Base-by-base conservation (phyloP, 345 rosid species). In the Bruguiera parviflora region DNA sequence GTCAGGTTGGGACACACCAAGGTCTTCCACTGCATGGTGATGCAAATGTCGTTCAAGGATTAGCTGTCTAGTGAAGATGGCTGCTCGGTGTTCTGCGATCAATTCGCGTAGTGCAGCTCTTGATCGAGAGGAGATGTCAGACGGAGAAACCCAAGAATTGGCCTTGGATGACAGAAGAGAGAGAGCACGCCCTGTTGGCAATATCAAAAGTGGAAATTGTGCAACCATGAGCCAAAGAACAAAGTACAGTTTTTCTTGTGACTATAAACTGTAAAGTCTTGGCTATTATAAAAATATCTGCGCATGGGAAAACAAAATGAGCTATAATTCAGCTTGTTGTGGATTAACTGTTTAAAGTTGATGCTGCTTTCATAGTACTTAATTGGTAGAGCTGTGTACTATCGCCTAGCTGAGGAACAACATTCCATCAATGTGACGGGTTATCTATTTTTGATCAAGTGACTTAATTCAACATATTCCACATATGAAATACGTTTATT, bases 91-190 rank as follows among this genome's bases (percentile, higher is more conserved):
- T 47, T 87, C 87, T 0, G 79, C 87, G 8, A 87, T 84, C 19
- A 87, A 70, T 58, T 87, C 88, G 4, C 70, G 66, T 0, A 84
- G 65, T 0, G 91, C 88, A 13, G 85, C 88, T 1, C 88, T 83
- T 18, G 84, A 83, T 79, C 85, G 71, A 3, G 69, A 68, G 43
- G 88, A 80, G 39, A 87, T 75, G 58, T 87, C 88, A 0, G 86
- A 73, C 4, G 85, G 74, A 43, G 78, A 79, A 65, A 72, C 56
- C 84, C 79, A 81, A 6, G 77, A 61, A 24, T 75, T 79, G 19
- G 74, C 58, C 58, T 60, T 63, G 0, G 81, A 73, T 86, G 91
- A 87, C 91, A 87, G 88, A 87, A 87, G 91, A 87, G 91, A 87
- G 88, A 76, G 82, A 87, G 86, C 91, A 84, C 79, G 58, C 46